Evolutionary conservation across 805 yeast genomes (phyloP).

Genomic region (Cyberlindnera subsufficiens): DNA sequence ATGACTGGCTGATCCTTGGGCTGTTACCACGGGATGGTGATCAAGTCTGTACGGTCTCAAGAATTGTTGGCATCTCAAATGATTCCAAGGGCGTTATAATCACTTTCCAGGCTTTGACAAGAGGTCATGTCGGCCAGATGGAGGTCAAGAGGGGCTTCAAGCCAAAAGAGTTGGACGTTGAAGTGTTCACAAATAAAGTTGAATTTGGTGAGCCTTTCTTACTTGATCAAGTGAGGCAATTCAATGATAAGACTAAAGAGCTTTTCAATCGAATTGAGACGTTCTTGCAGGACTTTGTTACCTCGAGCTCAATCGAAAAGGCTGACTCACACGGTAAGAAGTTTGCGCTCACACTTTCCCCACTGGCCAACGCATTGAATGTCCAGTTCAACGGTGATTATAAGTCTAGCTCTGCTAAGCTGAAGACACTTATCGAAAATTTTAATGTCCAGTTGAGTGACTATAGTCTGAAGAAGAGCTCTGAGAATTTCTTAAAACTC

Average conservation of each 20-base stretch:
- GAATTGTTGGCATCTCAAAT: slow-evolving; percentile 41
- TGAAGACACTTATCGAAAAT: slow-evolving; percentile 31
- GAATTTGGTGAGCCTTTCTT: slow-evolving; percentile 9
- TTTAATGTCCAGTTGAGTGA: slow-evolving; percentile 17
- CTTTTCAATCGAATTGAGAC: slow-evolving; percentile 25
- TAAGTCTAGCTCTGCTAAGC: slow-evolving; percentile 35
- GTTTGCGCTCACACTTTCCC: slow-evolving; percentile 45
- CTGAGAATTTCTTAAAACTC: slow-evolving; percentile 24
- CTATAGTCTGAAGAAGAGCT: slow-evolving; percentile 14
- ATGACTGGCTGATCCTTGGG: slow-evolving; percentile 23
- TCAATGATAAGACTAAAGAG: slow-evolving; percentile 3
- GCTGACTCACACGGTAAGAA: slow-evolving; percentile 14
- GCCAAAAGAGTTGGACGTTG: slow-evolving; percentile 11
- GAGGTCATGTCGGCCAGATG: slow-evolving; percentile 31
- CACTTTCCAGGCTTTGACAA: slow-evolving; percentile 42
- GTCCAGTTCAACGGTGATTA: slow-evolving; percentile 48
- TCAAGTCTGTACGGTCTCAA: slow-evolving; percentile 30
- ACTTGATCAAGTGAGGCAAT: slow-evolving; percentile 8
- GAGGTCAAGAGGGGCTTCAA: slow-evolving; percentile 14
- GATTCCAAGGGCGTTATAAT: slow-evolving; percentile 36
- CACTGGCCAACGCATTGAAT: slow-evolving; percentile 53
- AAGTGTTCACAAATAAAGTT: slow-evolving; percentile 14
- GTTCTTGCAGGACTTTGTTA: slow-evolving; percentile 31
- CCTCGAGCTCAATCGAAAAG: slow-evolving; percentile 24
- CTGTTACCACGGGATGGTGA: slow-evolving; percentile 23